Evolutionary conservation across 495 filamentous ascomycete genomes (phyloP).

Genomic region (Aspergillus cavernicola): DNA sequence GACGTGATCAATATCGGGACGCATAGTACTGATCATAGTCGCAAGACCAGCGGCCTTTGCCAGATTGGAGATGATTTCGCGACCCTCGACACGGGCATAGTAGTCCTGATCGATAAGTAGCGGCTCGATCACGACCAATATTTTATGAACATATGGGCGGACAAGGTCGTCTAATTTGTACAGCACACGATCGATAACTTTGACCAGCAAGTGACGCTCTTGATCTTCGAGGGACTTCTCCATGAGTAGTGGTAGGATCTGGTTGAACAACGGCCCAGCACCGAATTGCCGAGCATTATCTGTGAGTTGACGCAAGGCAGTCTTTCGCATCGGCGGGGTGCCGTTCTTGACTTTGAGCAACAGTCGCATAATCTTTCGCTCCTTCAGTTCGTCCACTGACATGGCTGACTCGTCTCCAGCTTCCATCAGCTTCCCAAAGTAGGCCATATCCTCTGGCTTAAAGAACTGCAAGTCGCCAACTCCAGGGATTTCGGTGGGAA

Average conservation of each 20-base stretch:
- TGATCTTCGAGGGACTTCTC: slow-evolving; percentile 98
- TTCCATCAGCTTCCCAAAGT: slow-evolving; percentile 97
- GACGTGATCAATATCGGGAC: slow-evolving; percentile 96
- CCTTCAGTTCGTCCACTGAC: slow-evolving; percentile 92
- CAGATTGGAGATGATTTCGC: slow-evolving; percentile 97
- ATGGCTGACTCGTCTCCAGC: slow-evolving; percentile 89
- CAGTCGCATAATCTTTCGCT: slow-evolving; percentile 97
- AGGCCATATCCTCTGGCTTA: slow-evolving; percentile 98
- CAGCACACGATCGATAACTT: slow-evolving; percentile 97
- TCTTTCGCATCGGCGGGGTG: slow-evolving; percentile 98
- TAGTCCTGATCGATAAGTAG: slow-evolving; percentile 99
- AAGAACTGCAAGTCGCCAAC: slow-evolving; percentile 98
- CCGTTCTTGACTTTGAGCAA: slow-evolving; percentile 99
- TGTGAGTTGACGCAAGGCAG: slow-evolving; percentile 94
- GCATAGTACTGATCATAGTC: slow-evolving; percentile 99
- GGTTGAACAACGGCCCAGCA: slow-evolving; percentile 91
- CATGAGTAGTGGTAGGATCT: slow-evolving; percentile 96
- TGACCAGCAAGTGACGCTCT: slow-evolving; percentile 96
- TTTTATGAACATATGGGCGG: slow-evolving; percentile 95
- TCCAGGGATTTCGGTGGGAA: slow-evolving; percentile 95
- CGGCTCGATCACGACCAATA: slow-evolving; percentile 98
- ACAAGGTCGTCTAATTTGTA: slow-evolving; percentile 99
- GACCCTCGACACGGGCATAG: slow-evolving; percentile 96
- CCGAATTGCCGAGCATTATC: slow-evolving; percentile 98
- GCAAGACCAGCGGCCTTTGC: slow-evolving; percentile 95